Percentiles rank a stretch among this genome's conserved stretches.
Conservation (phyloP, 2,329 filamentous ascomycete genomes). For the Pyrenophora seminiperda region DNA sequence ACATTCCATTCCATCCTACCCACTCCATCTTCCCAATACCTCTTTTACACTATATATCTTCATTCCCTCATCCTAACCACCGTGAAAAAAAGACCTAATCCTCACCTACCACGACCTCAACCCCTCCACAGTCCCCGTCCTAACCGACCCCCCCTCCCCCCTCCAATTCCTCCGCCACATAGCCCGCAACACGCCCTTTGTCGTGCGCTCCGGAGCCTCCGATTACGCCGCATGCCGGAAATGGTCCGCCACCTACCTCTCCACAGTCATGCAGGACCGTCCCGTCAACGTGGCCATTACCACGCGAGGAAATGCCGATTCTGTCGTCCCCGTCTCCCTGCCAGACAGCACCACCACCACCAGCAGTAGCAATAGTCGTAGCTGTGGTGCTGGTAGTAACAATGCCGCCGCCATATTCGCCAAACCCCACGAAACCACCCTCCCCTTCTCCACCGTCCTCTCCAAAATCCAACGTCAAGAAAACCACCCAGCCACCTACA, state of each 20-base stretch:
- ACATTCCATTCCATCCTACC: slow-evolving; percentile 1
- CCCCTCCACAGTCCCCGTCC: slow-evolving; percentile 61
- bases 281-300: slow-evolving; percentile 78
- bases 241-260: slow-evolving; percentile 69
- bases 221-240: slow-evolving; percentile 66
- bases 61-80: not conserved
- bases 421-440: slow-evolving; percentile 71
- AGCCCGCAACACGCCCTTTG: slow-evolving; percentile 73
- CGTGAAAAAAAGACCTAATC: slow-evolving; percentile 56
- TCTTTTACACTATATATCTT: no score
- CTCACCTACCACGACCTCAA: slow-evolving; percentile 77
- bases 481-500: not conserved
- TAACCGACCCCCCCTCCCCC: slow-evolving; percentile 69
- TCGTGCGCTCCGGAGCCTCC: slow-evolving; percentile 66
- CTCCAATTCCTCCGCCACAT: slow-evolving; percentile 83
- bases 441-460: slow-evolving; percentile 67
- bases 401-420: slow-evolving; percentile 59
- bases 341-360: no score
- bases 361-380: no score
- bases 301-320: slow-evolving; percentile 67
- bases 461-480: slow-evolving; percentile 66
- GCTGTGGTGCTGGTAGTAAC: no score
- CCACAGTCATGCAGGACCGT: slow-evolving; percentile 58
- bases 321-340: slow-evolving; percentile 68
- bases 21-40: no score